Evolutionary conservation across 2,329 filamentous ascomycete genomes (phyloP).

Genomic region (Aspergillus neoniger): DNA sequence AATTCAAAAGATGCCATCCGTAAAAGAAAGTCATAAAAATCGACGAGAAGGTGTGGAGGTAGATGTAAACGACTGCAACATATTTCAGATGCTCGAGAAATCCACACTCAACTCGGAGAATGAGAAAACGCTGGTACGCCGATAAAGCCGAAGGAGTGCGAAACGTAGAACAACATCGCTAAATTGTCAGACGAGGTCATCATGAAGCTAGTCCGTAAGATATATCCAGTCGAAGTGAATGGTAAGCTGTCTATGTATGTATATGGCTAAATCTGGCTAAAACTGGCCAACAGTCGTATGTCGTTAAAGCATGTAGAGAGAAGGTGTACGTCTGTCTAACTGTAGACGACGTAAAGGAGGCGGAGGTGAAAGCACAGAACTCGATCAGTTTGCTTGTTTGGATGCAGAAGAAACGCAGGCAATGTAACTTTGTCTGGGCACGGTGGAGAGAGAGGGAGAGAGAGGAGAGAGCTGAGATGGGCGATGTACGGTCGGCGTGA

Average conservation of each 20-base stretch:
- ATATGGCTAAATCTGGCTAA: constrained; percentile 29
- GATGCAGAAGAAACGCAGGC: constrained; percentile 10
- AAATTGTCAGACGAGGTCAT: constrained; percentile 23
- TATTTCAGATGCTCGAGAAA: constrained; percentile 18
- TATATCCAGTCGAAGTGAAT: constrained; percentile 28
- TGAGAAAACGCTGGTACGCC: constrained; percentile 22
- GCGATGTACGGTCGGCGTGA: constrained; percentile 8
- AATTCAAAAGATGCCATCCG: background rate
- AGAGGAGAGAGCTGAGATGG: constrained; percentile 7
- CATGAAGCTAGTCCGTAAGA: constrained; percentile 22
- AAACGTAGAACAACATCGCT: constrained; percentile 26
- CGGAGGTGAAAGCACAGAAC: constrained; percentile 14
- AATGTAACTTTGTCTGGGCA: constrained; percentile 19
- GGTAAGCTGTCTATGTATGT: constrained; percentile 29
- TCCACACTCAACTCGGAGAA: constrained; percentile 16
- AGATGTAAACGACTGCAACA: constrained; percentile 21
- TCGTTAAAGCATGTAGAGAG: constrained; percentile 11
- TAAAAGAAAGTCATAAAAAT: background rate
- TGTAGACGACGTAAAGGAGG: constrained; percentile 17
- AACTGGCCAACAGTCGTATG: constrained; percentile 24
- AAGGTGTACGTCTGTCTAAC: constrained; percentile 5
- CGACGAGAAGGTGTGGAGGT: constrained; percentile 1
- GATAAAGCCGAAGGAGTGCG: constrained; percentile 20
- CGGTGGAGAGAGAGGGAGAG: constrained; percentile 4
- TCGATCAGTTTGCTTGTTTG: constrained; percentile 12